Conservation (phyloP, 306 rosid species). For the Castanea mollissima region DNA sequence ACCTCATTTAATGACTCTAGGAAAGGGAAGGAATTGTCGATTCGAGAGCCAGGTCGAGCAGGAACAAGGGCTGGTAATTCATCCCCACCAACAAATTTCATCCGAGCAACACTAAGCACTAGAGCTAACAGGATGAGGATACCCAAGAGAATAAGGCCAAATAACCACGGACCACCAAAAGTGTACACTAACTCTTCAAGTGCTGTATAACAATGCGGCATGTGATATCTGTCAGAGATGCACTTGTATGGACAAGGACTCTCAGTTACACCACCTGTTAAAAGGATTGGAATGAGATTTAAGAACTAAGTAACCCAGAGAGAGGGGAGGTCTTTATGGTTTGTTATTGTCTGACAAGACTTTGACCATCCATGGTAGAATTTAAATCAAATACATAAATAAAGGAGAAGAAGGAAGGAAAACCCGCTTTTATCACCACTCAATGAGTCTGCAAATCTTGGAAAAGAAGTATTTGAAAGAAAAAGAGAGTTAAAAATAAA, state of each 20-base stretch:
- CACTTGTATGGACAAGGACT: slow-evolving; percentile 58
- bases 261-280: slow-evolving; percentile 51
- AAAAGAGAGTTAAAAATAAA: slow-evolving; percentile 12
- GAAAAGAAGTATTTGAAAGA: slow-evolving; percentile 5
- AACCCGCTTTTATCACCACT: background rate
- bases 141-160: slow-evolving; percentile 60
- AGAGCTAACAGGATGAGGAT: slow-evolving; percentile 76
- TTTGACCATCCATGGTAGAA: background rate
- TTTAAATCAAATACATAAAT: background rate
- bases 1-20: slow-evolving; percentile 97
- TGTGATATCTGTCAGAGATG: slow-evolving; percentile 51
- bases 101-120: slow-evolving; percentile 90
- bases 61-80: slow-evolving; percentile 61
- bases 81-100: slow-evolving; percentile 74
- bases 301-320: background rate
- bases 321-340: background rate
- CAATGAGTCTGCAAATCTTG: background rate
- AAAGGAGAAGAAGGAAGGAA: background rate
- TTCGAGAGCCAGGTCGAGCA: slow-evolving; percentile 66
- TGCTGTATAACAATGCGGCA: slow-evolving; percentile 60
- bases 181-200: slow-evolving; percentile 57
- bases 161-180: slow-evolving; percentile 64
- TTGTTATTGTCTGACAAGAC: slow-evolving; percentile 1
- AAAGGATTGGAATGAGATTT: slow-evolving; percentile 1
- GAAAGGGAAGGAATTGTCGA: slow-evolving; percentile 91